Percentiles rank a stretch among this genome's conserved stretches.
phyloP scores from a whole-genome alignment of 164 flowering plant genomes.

The Echeveria elegans region DNA sequence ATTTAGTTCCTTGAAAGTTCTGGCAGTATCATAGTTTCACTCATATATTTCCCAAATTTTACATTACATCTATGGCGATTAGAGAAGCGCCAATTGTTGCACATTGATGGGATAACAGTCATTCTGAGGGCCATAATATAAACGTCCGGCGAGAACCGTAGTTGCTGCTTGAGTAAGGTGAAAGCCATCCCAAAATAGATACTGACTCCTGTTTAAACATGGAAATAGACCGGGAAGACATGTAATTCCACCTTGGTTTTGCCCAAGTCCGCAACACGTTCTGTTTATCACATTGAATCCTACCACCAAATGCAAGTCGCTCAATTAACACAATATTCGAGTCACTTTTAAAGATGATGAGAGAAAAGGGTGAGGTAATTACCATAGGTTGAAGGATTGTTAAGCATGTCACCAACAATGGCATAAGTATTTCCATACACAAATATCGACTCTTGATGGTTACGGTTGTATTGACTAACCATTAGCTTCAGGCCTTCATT shows the following conservation, averaged over 20 bases:
- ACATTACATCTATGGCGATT: neutral
- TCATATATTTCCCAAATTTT: no score
- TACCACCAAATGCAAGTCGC: slow-evolving; percentile 5
- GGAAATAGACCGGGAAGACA: slow-evolving; percentile 47
- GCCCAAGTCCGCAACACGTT: slow-evolving; percentile 58
- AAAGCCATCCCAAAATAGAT: slow-evolving; percentile 73
- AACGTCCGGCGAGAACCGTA: slow-evolving; percentile 39
- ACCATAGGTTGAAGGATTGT: slow-evolving; percentile 54
- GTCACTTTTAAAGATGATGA: no score
- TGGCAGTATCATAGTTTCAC: no score
- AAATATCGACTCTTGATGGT: slow-evolving; percentile 47
- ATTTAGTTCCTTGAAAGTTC: no score
- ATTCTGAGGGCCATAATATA: slow-evolving; percentile 40
- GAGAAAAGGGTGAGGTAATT: neutral
- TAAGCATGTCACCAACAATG: slow-evolving; percentile 56
- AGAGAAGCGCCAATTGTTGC: slow-evolving; percentile 43
- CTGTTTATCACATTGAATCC: slow-evolving; percentile 46
- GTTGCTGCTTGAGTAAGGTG: slow-evolving; percentile 60
- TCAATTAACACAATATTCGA: no score
- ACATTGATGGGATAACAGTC: slow-evolving; percentile 59
- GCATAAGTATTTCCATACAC: slow-evolving; percentile 49
- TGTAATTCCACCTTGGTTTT: slow-evolving; percentile 30
- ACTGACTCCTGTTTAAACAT: slow-evolving; percentile 40
- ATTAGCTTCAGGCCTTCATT: slow-evolving; percentile 51
- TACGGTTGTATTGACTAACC: slow-evolving; percentile 38